Evolutionary conservation across 2,329 filamentous ascomycete species (phyloP).

Genomic region (Fusarium temperatum): DNA sequence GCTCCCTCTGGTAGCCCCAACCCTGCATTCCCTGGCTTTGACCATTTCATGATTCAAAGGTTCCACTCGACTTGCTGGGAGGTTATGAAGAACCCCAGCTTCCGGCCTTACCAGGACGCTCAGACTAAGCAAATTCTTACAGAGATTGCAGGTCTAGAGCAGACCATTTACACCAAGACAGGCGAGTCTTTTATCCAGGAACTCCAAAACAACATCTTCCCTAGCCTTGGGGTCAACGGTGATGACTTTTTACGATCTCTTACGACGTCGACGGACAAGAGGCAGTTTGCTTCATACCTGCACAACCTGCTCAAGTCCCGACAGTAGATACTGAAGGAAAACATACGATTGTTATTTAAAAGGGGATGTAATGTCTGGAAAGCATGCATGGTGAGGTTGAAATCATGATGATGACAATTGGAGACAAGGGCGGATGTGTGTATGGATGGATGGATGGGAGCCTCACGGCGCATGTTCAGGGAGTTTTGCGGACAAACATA

Average conservation of each 20-base stretch:
- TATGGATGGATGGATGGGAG: constrained; percentile 22
- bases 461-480: constrained; percentile 44
- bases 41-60: constrained; percentile 85
- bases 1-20: constrained; percentile 60
- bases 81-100: constrained; percentile 79
- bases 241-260: constrained; percentile 67
- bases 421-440: constrained; percentile 8
- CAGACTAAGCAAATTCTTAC: constrained; percentile 87
- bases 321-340: constrained; percentile 34
- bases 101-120: constrained; percentile 82
- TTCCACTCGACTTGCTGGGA: constrained; percentile 94
- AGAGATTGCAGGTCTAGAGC: constrained; percentile 88
- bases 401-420: constrained; percentile 24
- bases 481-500: constrained; percentile 43
- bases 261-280: constrained; percentile 67
- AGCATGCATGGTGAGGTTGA: constrained; percentile 13
- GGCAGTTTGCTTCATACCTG: constrained; percentile 71
- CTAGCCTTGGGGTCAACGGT: constrained; percentile 70
- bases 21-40: constrained; percentile 83
- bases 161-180: constrained; percentile 89
- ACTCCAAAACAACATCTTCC: constrained; percentile 70
- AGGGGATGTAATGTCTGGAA: not conserved
- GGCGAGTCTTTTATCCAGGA: constrained; percentile 81
- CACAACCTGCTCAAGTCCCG: constrained; percentile 63
- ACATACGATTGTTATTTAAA: constrained; percentile 2